phyloP scores from a whole-genome alignment of 345 rosid species.

The Noccaea caerulescens region DNA sequence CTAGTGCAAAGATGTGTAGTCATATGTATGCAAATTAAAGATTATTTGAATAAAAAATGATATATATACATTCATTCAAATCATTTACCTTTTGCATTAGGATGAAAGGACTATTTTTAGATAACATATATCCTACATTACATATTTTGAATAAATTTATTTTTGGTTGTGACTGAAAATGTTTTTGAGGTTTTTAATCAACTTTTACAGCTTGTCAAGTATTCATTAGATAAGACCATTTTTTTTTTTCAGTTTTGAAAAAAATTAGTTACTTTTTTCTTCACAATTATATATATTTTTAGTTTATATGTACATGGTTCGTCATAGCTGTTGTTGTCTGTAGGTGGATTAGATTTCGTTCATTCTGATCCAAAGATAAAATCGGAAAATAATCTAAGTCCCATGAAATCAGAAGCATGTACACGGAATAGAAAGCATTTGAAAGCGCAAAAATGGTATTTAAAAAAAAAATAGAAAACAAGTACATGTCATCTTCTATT shows the following conservation, averaged over 20 bases:
- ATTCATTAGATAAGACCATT: too few species aligned
- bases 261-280: not conserved
- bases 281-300: not conserved
- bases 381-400: too few species aligned
- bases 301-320: not conserved
- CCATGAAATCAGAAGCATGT: too few species aligned
- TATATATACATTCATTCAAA: slow-evolving; percentile 7
- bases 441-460: too few species aligned
- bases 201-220: slow-evolving; percentile 9
- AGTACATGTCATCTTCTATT: too few species aligned
- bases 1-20: not conserved
- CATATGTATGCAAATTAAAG: not conserved
- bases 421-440: too few species aligned
- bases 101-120: not conserved
- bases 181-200: not conserved
- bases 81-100: not conserved
- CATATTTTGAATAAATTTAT: not conserved
- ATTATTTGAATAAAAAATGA: slow-evolving; percentile 14
- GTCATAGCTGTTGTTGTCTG: not conserved
- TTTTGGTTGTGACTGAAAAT: not conserved
- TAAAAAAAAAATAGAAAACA: too few species aligned
- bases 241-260: not conserved
- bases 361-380: too few species aligned
- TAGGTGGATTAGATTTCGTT: too few species aligned
- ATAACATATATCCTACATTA: not conserved